Percentiles rank a stretch among this genome's conserved stretches.
These are phyloP conservation scores for Phaeosphaeriaceae sp. DNA, from an alignment of 2,329 filamentous ascomycete species.

Conservation along the genomic window DNA sequence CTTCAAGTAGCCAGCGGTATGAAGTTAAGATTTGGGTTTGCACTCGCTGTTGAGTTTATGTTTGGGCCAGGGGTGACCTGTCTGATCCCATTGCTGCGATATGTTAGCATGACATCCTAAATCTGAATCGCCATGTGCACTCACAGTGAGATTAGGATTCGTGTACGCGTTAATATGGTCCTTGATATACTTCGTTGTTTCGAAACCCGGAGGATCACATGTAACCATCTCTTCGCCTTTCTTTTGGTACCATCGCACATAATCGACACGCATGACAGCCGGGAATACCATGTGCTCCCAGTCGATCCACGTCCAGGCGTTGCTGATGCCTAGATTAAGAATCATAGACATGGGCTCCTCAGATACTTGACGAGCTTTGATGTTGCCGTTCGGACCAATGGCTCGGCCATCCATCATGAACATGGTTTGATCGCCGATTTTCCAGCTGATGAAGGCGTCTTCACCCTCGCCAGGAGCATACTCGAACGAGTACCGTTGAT, in stretches of 20 bases:
- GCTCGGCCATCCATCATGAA: conserved; percentile 60
- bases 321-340: conserved; percentile 60
- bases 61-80: conserved; percentile 49
- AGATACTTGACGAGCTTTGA: conserved; percentile 56
- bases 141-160: conserved; percentile 59
- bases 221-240: conserved; percentile 56
- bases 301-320: conserved; percentile 58
- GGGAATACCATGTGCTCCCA: conserved; percentile 56
- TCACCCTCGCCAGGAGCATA: conserved; percentile 58
- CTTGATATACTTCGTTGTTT: conserved; percentile 59
- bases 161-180: conserved; percentile 56
- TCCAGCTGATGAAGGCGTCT: conserved; percentile 59
- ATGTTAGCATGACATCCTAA: conserved; percentile 1
- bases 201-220: conserved; percentile 62
- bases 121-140: conserved; percentile 19
- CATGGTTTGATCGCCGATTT: conserved; percentile 58
- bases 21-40: conserved; percentile 6
- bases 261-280: conserved; percentile 61
- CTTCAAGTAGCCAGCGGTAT: not conserved
- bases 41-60: conserved; percentile 54
- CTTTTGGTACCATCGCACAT: conserved; percentile 62
- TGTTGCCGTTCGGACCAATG: conserved; percentile 61
- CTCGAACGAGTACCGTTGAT: conserved; percentile 64
- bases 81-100: conserved; percentile 41
- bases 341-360: conserved; percentile 63